phyloP scores from a whole-genome alignment of 257 asterid genomes.

The Asclepias syriaca region DNA sequence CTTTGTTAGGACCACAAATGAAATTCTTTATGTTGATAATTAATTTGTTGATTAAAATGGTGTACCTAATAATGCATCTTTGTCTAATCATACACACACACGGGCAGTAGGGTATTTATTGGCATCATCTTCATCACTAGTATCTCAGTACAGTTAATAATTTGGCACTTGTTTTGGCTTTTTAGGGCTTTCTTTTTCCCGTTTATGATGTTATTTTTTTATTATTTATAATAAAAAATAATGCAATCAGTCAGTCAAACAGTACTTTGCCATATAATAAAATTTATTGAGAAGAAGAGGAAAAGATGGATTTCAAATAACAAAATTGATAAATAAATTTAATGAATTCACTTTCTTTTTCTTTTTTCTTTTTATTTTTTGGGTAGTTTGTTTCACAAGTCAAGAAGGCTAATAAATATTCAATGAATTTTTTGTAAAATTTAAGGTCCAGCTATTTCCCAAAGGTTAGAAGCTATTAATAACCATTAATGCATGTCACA shows the following conservation, averaged over 20 bases:
- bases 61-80: neutral
- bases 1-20: slow-evolving; percentile 9
- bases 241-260: slow-evolving; percentile 1
- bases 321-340: neutral
- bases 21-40: slow-evolving; percentile 3
- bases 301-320: no score
- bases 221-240: neutral
- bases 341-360: neutral
- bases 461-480: no score
- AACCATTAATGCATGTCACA: no score
- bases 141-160: neutral
- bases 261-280: neutral
- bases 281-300: neutral
- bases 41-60: neutral
- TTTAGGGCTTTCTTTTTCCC: no score
- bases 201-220: no score
- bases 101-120: neutral
- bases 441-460: no score
- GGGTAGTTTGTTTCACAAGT: neutral
- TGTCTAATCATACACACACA: neutral
- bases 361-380: no score
- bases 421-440: neutral
- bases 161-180: neutral
- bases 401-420: neutral
- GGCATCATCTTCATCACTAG: neutral